Percentiles rank a stretch among this genome's conserved stretches.
These are phyloP conservation scores for Lecanicillium sp. DNA, from an alignment of 2,329 filamentous ascomycete genomes.

Conservation along the genomic window DNA sequence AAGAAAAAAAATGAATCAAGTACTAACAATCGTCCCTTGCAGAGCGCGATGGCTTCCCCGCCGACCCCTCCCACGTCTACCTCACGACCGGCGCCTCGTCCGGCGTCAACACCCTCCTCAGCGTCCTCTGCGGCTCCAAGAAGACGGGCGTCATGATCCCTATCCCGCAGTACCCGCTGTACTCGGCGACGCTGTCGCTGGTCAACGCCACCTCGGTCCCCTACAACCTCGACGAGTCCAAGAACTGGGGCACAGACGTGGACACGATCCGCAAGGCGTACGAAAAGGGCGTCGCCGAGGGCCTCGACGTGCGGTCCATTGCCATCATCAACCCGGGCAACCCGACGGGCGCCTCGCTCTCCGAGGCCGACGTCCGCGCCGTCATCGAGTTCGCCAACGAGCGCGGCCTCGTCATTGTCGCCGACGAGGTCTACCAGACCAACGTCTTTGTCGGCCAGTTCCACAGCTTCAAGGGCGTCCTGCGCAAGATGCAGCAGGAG, in stretches of 20 bases:
- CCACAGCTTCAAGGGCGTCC: constrained; percentile 86
- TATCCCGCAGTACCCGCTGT: constrained; percentile 96
- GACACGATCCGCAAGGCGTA: constrained; percentile 67
- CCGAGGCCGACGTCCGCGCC: constrained; percentile 67
- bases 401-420: constrained; percentile 81
- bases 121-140: constrained; percentile 73
- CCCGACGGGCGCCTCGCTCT: constrained; percentile 83
- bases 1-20: neutral
- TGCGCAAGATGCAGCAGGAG: constrained; percentile 73
- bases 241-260: constrained; percentile 82
- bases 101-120: constrained; percentile 87
- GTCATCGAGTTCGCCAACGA: constrained; percentile 84
- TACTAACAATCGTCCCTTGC: constrained; percentile 10
- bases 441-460: constrained; percentile 95
- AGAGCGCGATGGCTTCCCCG: constrained; percentile 82
- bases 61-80: constrained; percentile 76
- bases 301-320: constrained; percentile 83
- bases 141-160: constrained; percentile 83
- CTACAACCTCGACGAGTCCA: constrained; percentile 84
- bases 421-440: constrained; percentile 98
- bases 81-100: constrained; percentile 87
- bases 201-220: constrained; percentile 83
- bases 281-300: constrained; percentile 65
- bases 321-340: constrained; percentile 99
- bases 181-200: constrained; percentile 84